Conservation (phyloP, 495 filamentous ascomycete species). For the Hamigera avellanea region DNA sequence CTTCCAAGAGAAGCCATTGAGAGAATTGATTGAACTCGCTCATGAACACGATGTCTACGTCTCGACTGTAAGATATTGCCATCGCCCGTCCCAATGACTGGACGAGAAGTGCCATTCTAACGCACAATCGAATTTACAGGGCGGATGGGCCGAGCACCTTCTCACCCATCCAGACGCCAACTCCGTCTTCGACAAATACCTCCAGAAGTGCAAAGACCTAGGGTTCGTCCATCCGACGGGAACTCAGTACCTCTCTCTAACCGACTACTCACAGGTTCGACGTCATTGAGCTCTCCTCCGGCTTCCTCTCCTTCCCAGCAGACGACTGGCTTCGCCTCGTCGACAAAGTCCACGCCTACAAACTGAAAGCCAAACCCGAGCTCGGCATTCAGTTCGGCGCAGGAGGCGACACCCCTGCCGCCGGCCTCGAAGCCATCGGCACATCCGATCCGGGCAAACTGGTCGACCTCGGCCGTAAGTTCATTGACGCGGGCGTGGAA, state of each 20-base stretch:
- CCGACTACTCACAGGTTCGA: constrained; percentile 28
- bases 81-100: neutral
- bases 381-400: constrained; percentile 51
- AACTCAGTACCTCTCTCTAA: no score
- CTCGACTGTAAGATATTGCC: constrained; percentile 29
- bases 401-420: constrained; percentile 42
- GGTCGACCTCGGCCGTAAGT: constrained; percentile 36
- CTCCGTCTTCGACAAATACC: constrained; percentile 38
- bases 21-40: constrained; percentile 40
- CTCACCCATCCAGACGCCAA: constrained; percentile 34
- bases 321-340: constrained; percentile 48
- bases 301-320: constrained; percentile 42
- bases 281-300: constrained; percentile 42
- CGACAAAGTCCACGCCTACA: constrained; percentile 38
- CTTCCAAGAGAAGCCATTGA: constrained; percentile 33
- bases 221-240: constrained; percentile 18
- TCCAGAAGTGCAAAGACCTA: constrained; percentile 38
- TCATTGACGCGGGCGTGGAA: constrained; percentile 44
- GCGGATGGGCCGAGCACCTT: constrained; percentile 46
- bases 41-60: constrained; percentile 43
- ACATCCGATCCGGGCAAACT: constrained; percentile 42
- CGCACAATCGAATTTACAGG: constrained; percentile 11
- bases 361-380: constrained; percentile 46
- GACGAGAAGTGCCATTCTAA: neutral
- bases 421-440: constrained; percentile 36